Evolutionary conservation across 176 grass and related monocot species (phyloP).

Genomic region (Stipa capillata): DNA sequence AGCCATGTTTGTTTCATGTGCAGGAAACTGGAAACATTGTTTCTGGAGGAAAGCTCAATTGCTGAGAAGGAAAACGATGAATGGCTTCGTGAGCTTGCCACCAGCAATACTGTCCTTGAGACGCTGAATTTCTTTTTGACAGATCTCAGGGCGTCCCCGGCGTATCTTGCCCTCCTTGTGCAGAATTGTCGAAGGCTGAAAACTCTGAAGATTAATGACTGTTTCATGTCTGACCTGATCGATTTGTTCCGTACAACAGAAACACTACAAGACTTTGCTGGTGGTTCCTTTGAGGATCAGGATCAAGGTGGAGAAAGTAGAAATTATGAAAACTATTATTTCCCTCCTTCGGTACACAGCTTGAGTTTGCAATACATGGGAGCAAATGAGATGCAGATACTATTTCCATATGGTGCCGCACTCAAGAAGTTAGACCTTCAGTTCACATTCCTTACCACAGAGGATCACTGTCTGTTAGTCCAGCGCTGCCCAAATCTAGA

Average conservation of each 20-base stretch:
- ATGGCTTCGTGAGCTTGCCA: conserved; percentile 74
- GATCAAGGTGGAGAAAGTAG: conserved; percentile 22
- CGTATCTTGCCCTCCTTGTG: conserved; percentile 67
- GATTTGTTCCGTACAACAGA: conserved; percentile 46
- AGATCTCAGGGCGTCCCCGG: conserved; percentile 44
- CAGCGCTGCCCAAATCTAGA: conserved; percentile 86
- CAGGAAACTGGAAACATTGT: conserved; percentile 77
- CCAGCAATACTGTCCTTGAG: conserved; percentile 51
- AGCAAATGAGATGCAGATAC: conserved; percentile 57
- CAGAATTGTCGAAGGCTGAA: conserved; percentile 51
- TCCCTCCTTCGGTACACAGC: conserved; percentile 43
- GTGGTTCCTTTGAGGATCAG: conserved; percentile 68
- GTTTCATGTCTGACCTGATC: conserved; percentile 44
- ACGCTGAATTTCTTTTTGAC: conserved; percentile 81
- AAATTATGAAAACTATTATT: conserved; percentile 57
- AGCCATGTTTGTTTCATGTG: background rate
- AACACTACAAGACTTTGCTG: conserved; percentile 64
- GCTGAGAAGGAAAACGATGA: conserved; percentile 47
- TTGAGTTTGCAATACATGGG: conserved; percentile 72
- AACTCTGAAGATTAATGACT: conserved; percentile 72
- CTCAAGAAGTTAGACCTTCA: conserved; percentile 94
- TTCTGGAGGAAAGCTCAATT: conserved; percentile 75
- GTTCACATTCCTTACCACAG: conserved; percentile 70
- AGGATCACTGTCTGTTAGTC: conserved; percentile 89
- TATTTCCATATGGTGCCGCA: conserved; percentile 67